Percentiles rank a stretch among this genome's conserved stretches.
Conservation (phyloP, 345 rosid genomes). For the Pseudoturritis turrita region DNA sequence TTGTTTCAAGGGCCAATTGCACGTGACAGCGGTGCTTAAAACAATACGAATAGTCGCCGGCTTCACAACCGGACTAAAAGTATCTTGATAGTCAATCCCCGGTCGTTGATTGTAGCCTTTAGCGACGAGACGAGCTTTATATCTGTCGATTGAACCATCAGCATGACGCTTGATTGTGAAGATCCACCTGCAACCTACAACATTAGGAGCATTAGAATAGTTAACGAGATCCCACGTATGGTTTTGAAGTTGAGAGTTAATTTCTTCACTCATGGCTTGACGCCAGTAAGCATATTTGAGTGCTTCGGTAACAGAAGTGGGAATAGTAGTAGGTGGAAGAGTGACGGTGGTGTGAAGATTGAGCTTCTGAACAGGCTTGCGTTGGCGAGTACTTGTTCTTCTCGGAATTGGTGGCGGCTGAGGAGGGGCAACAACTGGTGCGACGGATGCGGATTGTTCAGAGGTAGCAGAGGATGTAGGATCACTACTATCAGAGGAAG, state of each 20-base stretch:
- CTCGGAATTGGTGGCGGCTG: too few relatives aligned
- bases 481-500: too few relatives aligned
- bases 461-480: too few relatives aligned
- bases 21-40: fast-evolving
- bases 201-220: not conserved
- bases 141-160: not conserved
- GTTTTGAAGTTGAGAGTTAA: not conserved
- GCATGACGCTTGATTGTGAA: not conserved
- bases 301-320: not conserved
- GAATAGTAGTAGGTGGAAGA: fast-evolving
- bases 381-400: too few relatives aligned
- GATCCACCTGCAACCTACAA: not conserved
- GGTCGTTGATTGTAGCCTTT: not conserved
- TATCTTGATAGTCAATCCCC: not conserved
- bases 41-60: not conserved
- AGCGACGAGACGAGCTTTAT: not conserved
- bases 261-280: not conserved
- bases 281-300: not conserved
- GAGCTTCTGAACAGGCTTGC: not conserved
- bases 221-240: not conserved
- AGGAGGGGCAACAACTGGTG: too few relatives aligned
- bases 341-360: not conserved
- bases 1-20: not conserved
- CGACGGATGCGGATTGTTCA: too few relatives aligned
- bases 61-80: not conserved